These are phyloP conservation scores for Pseudogymnoascus sp. DNA, from an alignment of 2,329 filamentous ascomycete genomes.

Conservation along the genomic window DNA sequence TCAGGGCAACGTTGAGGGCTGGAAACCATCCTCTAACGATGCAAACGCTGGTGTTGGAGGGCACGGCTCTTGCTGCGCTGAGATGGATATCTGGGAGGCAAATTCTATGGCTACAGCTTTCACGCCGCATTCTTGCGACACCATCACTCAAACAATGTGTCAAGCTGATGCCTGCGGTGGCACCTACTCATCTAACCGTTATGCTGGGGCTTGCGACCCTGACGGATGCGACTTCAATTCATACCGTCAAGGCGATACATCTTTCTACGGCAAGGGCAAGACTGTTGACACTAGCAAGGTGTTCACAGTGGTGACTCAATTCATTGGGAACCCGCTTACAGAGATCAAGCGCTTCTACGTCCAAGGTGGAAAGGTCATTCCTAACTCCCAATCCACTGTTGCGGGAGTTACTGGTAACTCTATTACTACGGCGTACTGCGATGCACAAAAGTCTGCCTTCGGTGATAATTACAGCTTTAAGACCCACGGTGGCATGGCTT, in stretches of 20 bases:
- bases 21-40: slow-evolving; percentile 40
- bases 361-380: slow-evolving; percentile 45
- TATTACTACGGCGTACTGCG: slow-evolving; percentile 52
- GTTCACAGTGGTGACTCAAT: slow-evolving; percentile 53
- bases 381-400: slow-evolving; percentile 41
- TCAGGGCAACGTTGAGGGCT: slow-evolving; percentile 47
- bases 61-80: slow-evolving; percentile 56
- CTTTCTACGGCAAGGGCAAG: slow-evolving; percentile 48
- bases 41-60: slow-evolving; percentile 44
- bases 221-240: slow-evolving; percentile 57
- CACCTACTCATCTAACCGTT: slow-evolving; percentile 40
- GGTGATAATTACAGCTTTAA: slow-evolving; percentile 46
- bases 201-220: slow-evolving; percentile 49
- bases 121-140: slow-evolving; percentile 50
- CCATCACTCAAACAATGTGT: slow-evolving; percentile 38
- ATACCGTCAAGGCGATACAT: slow-evolving; percentile 49
- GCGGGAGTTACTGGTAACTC: slow-evolving; percentile 41
- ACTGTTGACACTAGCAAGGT: slow-evolving; percentile 45
- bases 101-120: slow-evolving; percentile 50
- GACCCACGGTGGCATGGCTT: slow-evolving; percentile 46
- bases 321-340: slow-evolving; percentile 44
- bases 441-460: slow-evolving; percentile 47
- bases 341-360: slow-evolving; percentile 52
- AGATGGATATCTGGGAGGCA: slow-evolving; percentile 63
- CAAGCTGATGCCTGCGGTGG: slow-evolving; percentile 33